A percentile compares a stretch with the other conserved stretches of the same genome.
Evolutionary conservation across 2,329 filamentous ascomycete genomes (phyloP).

Genomic region (Aspergillus novoparasiticus): DNA sequence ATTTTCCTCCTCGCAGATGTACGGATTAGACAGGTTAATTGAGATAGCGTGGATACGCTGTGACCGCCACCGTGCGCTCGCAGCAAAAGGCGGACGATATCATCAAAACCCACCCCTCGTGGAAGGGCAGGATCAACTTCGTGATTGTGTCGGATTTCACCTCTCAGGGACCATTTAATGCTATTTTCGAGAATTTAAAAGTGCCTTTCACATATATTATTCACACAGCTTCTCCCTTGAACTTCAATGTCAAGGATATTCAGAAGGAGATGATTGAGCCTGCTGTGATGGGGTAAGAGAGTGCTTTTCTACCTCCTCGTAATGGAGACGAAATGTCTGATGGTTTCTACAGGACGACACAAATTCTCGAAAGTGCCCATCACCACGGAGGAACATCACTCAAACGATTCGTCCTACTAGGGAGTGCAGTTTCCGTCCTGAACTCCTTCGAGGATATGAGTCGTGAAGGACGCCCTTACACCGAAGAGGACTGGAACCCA

Average conservation of each 20-base stretch:
- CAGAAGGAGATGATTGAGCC: conserved; percentile 58
- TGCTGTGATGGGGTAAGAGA: conserved; percentile 46
- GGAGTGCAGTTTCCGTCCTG: conserved; percentile 32
- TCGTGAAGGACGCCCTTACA: conserved; percentile 24
- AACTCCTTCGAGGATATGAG: conserved; percentile 27
- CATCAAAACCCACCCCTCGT: conserved; percentile 51
- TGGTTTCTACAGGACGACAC: conserved; percentile 26
- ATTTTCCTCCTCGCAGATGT: too few relatives aligned
- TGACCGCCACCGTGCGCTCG: conserved; percentile 18
- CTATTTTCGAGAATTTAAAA: conserved; percentile 12
- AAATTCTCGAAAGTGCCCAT: conserved; percentile 18
- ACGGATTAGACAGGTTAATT: too few relatives aligned
- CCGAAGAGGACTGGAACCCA: conserved; percentile 27
- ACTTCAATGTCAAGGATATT: conserved; percentile 46
- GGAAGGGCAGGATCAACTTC: conserved; percentile 46
- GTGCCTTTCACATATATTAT: conserved; percentile 55
- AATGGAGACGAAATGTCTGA: too few relatives aligned
- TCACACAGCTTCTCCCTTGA: conserved; percentile 64
- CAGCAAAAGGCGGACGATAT: conserved; percentile 42
- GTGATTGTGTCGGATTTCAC: conserved; percentile 42
- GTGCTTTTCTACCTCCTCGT: too few relatives aligned
- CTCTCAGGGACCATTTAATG: conserved; percentile 37
- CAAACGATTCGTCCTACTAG: conserved; percentile 39
- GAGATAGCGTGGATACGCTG: conserved; percentile 4
- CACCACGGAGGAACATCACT: conserved; percentile 7